Evolutionary conservation across 345 rosid genomes (phyloP).

Genomic region (Eutrema japonicum): DNA sequence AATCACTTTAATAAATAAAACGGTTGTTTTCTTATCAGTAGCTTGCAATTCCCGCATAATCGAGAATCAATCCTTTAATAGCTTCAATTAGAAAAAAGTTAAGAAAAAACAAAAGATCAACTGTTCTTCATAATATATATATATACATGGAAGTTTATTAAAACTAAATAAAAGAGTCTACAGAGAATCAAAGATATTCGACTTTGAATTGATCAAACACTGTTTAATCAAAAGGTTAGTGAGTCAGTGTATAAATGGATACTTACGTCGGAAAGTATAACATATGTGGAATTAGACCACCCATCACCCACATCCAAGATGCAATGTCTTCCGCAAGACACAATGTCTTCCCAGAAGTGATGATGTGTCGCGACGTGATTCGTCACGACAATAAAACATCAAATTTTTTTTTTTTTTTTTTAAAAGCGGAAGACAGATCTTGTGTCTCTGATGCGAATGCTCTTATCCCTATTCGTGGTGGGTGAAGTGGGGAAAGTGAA

Average conservation of each 20-base stretch:
- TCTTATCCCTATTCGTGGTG: constrained; percentile 38
- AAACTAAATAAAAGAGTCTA: neutral
- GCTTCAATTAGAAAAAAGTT: constrained; percentile 31
- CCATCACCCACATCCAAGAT: too few relatives aligned
- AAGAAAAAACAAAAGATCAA: neutral
- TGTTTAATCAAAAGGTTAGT: neutral
- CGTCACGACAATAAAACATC: too few relatives aligned
- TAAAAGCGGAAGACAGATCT: too few relatives aligned
- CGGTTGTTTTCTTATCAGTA: constrained; percentile 17
- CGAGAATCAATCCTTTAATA: constrained; percentile 34
- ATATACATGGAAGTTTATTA: neutral
- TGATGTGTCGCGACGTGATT: too few relatives aligned
- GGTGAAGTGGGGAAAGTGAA: constrained; percentile 49
- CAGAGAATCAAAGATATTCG: neutral
- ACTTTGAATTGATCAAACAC: constrained; percentile 6
- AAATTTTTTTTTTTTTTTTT: too few relatives aligned
- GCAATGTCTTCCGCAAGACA: too few relatives aligned
- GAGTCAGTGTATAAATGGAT: constrained; percentile 14
- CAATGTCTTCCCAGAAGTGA: too few relatives aligned
- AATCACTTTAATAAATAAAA: constrained; percentile 35
- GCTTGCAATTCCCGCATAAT: constrained; percentile 31
- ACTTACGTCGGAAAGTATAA: constrained; percentile 35
- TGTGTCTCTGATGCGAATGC: too few relatives aligned
- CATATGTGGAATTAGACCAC: too few relatives aligned
- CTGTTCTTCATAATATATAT: neutral